Evolutionary conservation across 2,329 filamentous ascomycete species (phyloP).

Genomic region (Aureobasidium sp.): DNA sequence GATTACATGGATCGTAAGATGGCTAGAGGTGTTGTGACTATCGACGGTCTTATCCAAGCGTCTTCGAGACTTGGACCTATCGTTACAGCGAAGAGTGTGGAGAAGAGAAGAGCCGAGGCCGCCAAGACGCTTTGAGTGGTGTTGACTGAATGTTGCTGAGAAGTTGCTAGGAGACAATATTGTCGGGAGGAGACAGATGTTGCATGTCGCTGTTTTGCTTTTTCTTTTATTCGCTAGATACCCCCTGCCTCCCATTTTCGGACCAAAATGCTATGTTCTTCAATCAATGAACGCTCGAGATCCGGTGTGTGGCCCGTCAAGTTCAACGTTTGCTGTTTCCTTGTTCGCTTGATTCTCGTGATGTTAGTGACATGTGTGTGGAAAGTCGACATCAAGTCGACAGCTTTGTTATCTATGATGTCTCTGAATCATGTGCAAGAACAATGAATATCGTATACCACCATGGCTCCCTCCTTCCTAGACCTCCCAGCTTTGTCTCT

Average conservation of each 20-base stretch:
- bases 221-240: conserved; percentile 4
- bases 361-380: no score
- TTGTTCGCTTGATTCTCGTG: no score
- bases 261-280: neutral
- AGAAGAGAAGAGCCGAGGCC: conserved; percentile 47
- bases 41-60: conserved; percentile 80
- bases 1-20: conserved; percentile 72
- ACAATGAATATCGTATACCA: no score
- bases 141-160: neutral
- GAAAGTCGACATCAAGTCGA: no score
- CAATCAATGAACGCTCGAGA: neutral
- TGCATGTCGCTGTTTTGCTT: neutral
- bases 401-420: no score
- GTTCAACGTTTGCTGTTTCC: no score
- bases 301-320: neutral
- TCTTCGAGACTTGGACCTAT: conserved; percentile 69
- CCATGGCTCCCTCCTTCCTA: no score
- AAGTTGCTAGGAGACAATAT: neutral
- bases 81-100: conserved; percentile 69
- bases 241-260: neutral
- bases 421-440: no score
- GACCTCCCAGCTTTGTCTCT: no score
- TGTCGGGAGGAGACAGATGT: neutral
- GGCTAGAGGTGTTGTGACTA: conserved; percentile 47
- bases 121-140: neutral